Percentiles rank a stretch among this genome's conserved stretches.
These are phyloP conservation scores for Coprinellus micaceus DNA, from an alignment of 768 basidiomycete species.

Conservation along the genomic window DNA sequence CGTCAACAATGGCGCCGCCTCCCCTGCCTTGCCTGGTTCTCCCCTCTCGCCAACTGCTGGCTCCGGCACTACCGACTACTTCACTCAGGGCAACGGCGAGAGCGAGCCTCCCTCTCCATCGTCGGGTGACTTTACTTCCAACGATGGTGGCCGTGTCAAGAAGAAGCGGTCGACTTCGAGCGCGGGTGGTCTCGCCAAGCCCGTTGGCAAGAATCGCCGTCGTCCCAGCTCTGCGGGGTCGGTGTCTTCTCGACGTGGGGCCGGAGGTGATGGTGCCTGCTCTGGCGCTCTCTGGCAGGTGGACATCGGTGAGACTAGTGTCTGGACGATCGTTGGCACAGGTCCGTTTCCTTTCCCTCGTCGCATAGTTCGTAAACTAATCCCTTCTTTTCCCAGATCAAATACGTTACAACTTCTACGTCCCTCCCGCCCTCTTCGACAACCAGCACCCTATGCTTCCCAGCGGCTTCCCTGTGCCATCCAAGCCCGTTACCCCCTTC, in stretches of 20 bases:
- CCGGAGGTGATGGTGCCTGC: constrained; percentile 64
- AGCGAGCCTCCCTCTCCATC: constrained; percentile 72
- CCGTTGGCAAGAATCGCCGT: constrained; percentile 54
- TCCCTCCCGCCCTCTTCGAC: constrained; percentile 81
- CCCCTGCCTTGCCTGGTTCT: constrained; percentile 64
- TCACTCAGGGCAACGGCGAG: constrained; percentile 46
- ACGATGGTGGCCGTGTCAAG: constrained; percentile 83
- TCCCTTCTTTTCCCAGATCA: constrained; percentile 52
- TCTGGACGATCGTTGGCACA: constrained; percentile 92
- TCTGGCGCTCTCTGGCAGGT: constrained; percentile 85
- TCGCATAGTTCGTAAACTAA: constrained; percentile 14
- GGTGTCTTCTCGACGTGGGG: constrained; percentile 64
- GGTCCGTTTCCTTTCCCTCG: constrained; percentile 44
- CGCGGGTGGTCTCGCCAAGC: constrained; percentile 54
- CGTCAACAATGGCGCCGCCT: constrained; percentile 41
- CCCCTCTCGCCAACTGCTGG: constrained; percentile 64
- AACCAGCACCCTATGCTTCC: constrained; percentile 66
- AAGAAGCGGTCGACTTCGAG: constrained; percentile 80
- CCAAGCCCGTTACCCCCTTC: constrained; percentile 82
- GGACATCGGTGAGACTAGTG: constrained; percentile 89
- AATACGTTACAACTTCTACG: constrained; percentile 91
- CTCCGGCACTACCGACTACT: constrained; percentile 60
- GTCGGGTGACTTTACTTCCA: constrained; percentile 65
- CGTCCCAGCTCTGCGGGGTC: constrained; percentile 78
- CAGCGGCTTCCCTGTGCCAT: constrained; percentile 73